Conservation (phyloP, 768 basidiomycete genomes). For the Lentinus brumalis region DNA sequence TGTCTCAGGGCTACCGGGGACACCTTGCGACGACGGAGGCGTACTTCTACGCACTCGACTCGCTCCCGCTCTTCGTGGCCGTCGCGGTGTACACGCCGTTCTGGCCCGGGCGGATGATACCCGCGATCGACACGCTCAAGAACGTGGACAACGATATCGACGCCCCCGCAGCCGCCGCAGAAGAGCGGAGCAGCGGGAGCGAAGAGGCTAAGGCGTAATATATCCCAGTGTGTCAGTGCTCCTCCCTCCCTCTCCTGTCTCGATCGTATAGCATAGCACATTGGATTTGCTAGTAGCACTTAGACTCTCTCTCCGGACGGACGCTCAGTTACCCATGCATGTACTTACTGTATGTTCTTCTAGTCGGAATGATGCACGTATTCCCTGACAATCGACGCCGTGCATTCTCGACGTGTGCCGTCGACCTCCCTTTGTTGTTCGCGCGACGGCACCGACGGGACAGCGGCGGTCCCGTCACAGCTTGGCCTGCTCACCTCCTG, state of each 20-base stretch:
- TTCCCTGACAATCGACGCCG: too few species aligned
- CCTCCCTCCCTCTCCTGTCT: not conserved
- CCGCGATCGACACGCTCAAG: constrained; percentile 14
- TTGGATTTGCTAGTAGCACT: too few species aligned
- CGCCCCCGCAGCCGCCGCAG: not conserved
- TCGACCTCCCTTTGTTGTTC: too few species aligned
- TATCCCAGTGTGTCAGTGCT: not conserved
- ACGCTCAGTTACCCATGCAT: too few species aligned
- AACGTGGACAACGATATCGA: not conserved
- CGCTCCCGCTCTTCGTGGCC: constrained; percentile 65
- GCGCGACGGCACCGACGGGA: too few species aligned
- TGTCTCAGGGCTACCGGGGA: constrained; percentile 63
- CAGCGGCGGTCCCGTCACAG: too few species aligned
- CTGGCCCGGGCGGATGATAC: constrained; percentile 67
- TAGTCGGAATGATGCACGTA: too few species aligned
- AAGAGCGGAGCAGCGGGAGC: not conserved
- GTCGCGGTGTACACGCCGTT: constrained; percentile 55
- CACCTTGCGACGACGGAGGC: constrained; percentile 57
- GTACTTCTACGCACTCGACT: constrained; percentile 69
- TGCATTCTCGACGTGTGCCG: too few species aligned
- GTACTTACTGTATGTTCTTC: too few species aligned
- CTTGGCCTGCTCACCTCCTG: too few species aligned
- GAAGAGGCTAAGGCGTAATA: not conserved
- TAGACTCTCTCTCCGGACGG: too few species aligned
- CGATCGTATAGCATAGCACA: not conserved